These are phyloP conservation scores for Russula vinacea DNA, from an alignment of 768 basidiomycete species.

Conservation along the genomic window DNA sequence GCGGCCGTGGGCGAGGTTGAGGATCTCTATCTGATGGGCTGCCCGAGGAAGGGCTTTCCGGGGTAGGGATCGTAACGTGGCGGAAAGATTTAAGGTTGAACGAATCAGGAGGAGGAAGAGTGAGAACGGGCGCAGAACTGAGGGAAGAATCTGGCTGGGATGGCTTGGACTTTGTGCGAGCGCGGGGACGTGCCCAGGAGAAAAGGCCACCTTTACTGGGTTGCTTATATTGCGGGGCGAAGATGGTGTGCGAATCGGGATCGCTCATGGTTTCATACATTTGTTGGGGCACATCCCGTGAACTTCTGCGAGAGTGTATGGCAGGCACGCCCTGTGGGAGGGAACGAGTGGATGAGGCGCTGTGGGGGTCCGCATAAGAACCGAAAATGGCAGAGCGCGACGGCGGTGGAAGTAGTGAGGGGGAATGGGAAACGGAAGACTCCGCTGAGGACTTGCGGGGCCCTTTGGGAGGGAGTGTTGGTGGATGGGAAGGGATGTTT, in stretches of 20 bases:
- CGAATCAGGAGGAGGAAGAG: slow-evolving; percentile 38
- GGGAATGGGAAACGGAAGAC: slow-evolving; percentile 45
- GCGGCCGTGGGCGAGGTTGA: slow-evolving; percentile 43
- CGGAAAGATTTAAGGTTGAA: slow-evolving; percentile 77
- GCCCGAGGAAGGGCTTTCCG: slow-evolving; percentile 30
- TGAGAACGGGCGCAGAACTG: slow-evolving; percentile 28
- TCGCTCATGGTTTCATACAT: slow-evolving; percentile 31
- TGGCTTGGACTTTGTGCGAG: slow-evolving; percentile 42
- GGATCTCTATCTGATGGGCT: slow-evolving; percentile 33
- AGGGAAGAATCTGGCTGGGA: slow-evolving; percentile 33
- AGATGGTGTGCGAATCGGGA: slow-evolving; percentile 24
- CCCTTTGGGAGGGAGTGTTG: slow-evolving; percentile 24
- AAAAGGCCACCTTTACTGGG: slow-evolving; percentile 42
- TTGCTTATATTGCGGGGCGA: slow-evolving; percentile 27
- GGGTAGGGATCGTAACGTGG: slow-evolving; percentile 46
- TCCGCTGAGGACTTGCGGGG: slow-evolving; percentile 34
- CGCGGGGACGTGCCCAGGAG: slow-evolving; percentile 44
- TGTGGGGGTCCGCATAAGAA: slow-evolving; percentile 50
- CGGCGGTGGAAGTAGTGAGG: slow-evolving; percentile 53
- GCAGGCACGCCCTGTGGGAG: slow-evolving; percentile 45
- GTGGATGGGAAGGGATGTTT: slow-evolving; percentile 33
- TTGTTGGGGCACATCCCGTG: slow-evolving; percentile 10
- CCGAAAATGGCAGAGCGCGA: slow-evolving; percentile 64
- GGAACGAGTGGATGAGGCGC: slow-evolving; percentile 59
- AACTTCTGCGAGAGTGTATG: neutral